Conservation (phyloP, 2,329 filamentous ascomycete genomes). For the Hypoxylon sp. region DNA sequence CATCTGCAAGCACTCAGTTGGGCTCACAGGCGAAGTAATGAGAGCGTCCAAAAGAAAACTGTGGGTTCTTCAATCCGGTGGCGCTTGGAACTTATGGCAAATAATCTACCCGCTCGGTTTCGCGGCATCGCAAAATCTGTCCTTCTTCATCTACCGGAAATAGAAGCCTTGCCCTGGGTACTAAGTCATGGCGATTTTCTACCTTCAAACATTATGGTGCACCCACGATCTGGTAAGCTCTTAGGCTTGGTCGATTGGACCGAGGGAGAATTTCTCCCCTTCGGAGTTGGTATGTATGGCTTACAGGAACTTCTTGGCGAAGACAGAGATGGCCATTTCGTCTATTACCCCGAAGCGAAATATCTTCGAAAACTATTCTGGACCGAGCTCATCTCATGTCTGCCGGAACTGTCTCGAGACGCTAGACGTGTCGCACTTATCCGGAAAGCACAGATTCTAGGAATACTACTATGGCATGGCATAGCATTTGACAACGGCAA, state of each 20-base stretch:
- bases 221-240: conserved; percentile 60
- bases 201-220: conserved; percentile 70
- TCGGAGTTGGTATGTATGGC: conserved; percentile 72
- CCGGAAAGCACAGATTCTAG: conserved; percentile 63
- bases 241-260: conserved; percentile 75
- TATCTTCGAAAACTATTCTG: conserved; percentile 66
- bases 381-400: conserved; percentile 56
- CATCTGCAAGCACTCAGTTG: conserved; percentile 59
- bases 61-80: conserved; percentile 60
- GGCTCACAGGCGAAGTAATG: conserved; percentile 45
- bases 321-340: conserved; percentile 56
- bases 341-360: conserved; percentile 62
- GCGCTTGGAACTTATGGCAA: conserved; percentile 58
- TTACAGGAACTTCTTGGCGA: conserved; percentile 72
- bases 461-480: conserved; percentile 74
- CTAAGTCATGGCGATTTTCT: conserved; percentile 74
- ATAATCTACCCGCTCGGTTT: conserved; percentile 57
- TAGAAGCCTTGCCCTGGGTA: conserved; percentile 66
- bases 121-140: conserved; percentile 48
- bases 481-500: conserved; percentile 74
- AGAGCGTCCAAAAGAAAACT: conserved; percentile 48
- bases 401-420: conserved; percentile 55
- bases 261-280: conserved; percentile 72
- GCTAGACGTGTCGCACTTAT: conserved; percentile 53
- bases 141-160: conserved; percentile 52